These are phyloP conservation scores for Phaffomyces thermotolerans DNA, from an alignment of 805 yeast genomes.

Conservation along the genomic window DNA sequence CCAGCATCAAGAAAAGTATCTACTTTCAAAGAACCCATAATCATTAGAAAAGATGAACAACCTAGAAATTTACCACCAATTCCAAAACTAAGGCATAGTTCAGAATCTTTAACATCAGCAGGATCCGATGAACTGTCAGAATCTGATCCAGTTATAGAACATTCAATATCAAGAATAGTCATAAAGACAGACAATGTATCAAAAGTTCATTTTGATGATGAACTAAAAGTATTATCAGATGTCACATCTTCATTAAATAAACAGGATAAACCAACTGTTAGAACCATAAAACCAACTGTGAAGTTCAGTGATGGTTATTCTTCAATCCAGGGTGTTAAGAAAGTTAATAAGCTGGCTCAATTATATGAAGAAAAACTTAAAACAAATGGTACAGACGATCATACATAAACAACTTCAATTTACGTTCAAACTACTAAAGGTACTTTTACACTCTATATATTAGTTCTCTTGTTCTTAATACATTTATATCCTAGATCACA, in stretches of 20 bases:
- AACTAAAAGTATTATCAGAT: conserved; percentile 14
- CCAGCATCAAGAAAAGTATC: conserved; percentile 16
- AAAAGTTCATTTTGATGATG: conserved; percentile 6
- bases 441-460: no score
- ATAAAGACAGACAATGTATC: background rate
- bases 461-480: no score
- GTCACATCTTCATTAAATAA: conserved; percentile 20
- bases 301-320: conserved; percentile 26
- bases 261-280: conserved; percentile 4
- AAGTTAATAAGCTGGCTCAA: conserved; percentile 56
- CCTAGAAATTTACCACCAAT: conserved; percentile 12
- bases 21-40: conserved; percentile 4
- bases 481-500: no score
- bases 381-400: conserved; percentile 14
- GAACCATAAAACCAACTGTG: conserved; percentile 10
- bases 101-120: conserved; percentile 13
- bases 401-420: no score
- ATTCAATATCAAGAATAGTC: background rate
- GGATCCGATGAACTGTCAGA: conserved; percentile 6
- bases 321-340: conserved; percentile 33
- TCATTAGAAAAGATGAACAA: conserved; percentile 7
- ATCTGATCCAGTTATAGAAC: background rate
- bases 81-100: conserved; percentile 9
- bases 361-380: conserved; percentile 52
- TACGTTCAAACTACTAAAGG: no score